Conservation (phyloP, 1,139 yeast genomes). For the Taiozyma sp. region DNA sequence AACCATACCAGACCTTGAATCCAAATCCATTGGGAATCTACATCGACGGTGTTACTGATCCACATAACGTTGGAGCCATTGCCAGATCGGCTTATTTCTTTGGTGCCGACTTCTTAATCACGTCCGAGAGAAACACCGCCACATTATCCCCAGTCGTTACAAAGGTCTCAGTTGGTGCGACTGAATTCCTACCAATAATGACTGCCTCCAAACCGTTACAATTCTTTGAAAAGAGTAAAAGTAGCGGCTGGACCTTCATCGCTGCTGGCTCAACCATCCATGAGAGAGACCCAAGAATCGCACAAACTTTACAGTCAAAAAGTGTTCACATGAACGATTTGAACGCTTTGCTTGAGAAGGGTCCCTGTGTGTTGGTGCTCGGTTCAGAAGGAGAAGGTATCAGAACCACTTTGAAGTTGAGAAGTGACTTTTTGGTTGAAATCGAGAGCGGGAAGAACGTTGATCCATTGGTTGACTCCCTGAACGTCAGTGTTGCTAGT, state of each 20-base stretch:
- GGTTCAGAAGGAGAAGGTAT: slow-evolving; percentile 89
- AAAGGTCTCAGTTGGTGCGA: slow-evolving; percentile 86
- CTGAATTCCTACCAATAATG: slow-evolving; percentile 66
- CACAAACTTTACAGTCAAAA: slow-evolving; percentile 27
- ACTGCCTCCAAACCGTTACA: slow-evolving; percentile 52
- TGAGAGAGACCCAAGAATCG: slow-evolving; percentile 22
- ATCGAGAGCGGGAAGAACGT: slow-evolving; percentile 33
- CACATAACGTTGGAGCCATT: slow-evolving; percentile 88
- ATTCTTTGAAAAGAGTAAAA: slow-evolving; percentile 52
- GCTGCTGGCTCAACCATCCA: slow-evolving; percentile 46
- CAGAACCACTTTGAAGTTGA: slow-evolving; percentile 55
- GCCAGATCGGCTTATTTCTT: slow-evolving; percentile 76
- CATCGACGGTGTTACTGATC: slow-evolving; percentile 82
- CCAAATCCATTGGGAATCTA: slow-evolving; percentile 67
- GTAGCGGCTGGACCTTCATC: slow-evolving; percentile 65
- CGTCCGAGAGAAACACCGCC: slow-evolving; percentile 71
- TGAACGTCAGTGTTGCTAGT: slow-evolving; percentile 88
- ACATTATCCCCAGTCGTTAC: slow-evolving; percentile 72
- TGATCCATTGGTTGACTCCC: slow-evolving; percentile 59
- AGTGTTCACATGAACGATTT: slow-evolving; percentile 41
- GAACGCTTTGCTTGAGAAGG: slow-evolving; percentile 34
- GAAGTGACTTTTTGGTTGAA: slow-evolving; percentile 63
- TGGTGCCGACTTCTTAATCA: slow-evolving; percentile 78
- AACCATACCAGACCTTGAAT: slow-evolving; percentile 21
- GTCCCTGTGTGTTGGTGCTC: slow-evolving; percentile 68